Evolutionary conservation across 2,329 filamentous ascomycete species (phyloP).

Genomic region (Pseudogymnoascus sp.): DNA sequence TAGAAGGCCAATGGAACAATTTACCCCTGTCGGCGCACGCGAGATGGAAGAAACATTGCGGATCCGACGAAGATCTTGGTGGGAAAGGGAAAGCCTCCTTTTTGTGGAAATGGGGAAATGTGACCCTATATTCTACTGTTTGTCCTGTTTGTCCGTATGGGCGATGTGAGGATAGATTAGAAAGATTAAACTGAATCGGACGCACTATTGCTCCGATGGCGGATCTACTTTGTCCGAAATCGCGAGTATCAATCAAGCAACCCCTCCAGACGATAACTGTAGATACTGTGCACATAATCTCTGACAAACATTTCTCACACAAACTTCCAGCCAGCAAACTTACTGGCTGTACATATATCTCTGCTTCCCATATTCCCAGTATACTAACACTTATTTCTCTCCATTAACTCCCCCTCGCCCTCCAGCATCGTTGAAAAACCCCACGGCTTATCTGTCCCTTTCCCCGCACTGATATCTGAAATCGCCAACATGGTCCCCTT

Average conservation of each 20-base stretch:
- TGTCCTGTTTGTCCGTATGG: neutral
- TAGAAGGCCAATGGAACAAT: conserved; percentile 6
- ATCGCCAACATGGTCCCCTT: neutral
- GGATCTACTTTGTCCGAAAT: neutral
- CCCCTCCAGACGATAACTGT: neutral
- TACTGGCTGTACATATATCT: neutral
- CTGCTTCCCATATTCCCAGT: neutral
- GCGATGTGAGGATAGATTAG: neutral
- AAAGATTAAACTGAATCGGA: neutral
- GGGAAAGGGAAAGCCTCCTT: neutral
- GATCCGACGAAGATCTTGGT: neutral
- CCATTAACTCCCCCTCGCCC: neutral
- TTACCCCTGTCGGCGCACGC: neutral
- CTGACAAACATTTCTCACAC: neutral
- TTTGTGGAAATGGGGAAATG: neutral
- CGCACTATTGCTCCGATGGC: neutral
- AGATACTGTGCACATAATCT: neutral
- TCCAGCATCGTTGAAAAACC: neutral
- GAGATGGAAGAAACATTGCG: neutral
- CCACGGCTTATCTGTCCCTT: neutral
- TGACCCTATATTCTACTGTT: neutral
- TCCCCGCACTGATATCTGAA: neutral
- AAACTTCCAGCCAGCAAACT: neutral
- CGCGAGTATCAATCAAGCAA: neutral
- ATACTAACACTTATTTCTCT: neutral